phyloP scores from a whole-genome alignment of 768 basidiomycete species.

The Trametes gibbosa region DNA sequence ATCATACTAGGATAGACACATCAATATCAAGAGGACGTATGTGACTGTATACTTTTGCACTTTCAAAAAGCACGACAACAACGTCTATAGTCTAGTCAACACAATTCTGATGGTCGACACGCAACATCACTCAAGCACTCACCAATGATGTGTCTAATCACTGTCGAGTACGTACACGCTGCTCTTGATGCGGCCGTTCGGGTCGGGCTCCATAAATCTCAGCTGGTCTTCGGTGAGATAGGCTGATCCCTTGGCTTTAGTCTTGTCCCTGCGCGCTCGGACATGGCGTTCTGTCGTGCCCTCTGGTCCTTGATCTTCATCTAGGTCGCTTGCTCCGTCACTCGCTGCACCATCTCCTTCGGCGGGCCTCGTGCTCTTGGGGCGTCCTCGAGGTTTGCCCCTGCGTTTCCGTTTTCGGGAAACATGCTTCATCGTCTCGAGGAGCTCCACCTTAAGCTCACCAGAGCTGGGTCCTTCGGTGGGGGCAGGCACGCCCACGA shows the following conservation, averaged over 20 bases:
- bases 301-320: neutral
- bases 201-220: conserved; percentile 14
- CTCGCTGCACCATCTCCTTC: neutral
- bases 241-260: conserved; percentile 4
- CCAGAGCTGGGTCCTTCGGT: no score
- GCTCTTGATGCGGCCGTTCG: conserved; percentile 23
- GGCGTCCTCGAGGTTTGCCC: neutral
- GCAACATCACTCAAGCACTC: neutral
- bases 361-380: neutral
- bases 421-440: neutral
- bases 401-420: conserved; percentile 1
- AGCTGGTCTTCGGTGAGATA: conserved; percentile 7
- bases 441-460: neutral
- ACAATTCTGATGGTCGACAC: neutral
- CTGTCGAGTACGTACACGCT: conserved; percentile 22
- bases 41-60: neutral
- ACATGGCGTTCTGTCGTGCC: neutral
- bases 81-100: no score
- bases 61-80: no score
- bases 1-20: no score
- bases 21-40: no score
- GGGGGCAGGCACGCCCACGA: no score
- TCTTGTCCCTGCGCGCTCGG: neutral
- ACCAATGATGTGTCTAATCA: conserved; percentile 10
- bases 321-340: neutral